phyloP scores from a whole-genome alignment of 192 early-diverging fungal genomes.

The Ambispora gerdemannii region DNA sequence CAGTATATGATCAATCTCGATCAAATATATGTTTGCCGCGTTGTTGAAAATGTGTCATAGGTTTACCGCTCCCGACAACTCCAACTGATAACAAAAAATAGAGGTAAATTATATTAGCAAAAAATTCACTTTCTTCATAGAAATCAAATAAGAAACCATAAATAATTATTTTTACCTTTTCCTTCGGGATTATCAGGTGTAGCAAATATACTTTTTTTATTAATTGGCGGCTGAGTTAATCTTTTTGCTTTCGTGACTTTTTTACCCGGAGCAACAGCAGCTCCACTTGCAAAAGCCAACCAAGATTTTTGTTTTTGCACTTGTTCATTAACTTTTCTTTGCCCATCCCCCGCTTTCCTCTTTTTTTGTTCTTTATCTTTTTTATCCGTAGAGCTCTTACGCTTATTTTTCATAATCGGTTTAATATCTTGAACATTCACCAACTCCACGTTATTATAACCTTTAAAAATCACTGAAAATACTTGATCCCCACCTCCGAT shows the following conservation, averaged over 20 bases:
- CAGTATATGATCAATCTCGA: constrained; percentile 28
- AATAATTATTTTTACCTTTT: constrained; percentile 45
- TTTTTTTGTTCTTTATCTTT: constrained; percentile 45
- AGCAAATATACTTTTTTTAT: constrained; percentile 76
- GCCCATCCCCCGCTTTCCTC: constrained; percentile 41
- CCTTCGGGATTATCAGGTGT: constrained; percentile 77
- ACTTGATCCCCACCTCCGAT: constrained; percentile 51
- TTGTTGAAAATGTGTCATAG: constrained; percentile 74
- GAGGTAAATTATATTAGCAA: background rate
- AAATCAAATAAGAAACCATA: constrained; percentile 12
- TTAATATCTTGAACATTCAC: constrained; percentile 39
- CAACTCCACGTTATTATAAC: constrained; percentile 56
- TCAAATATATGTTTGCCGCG: constrained; percentile 73
- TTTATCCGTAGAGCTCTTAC: constrained; percentile 31
- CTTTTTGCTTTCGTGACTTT: constrained; percentile 50
- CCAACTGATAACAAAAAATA: constrained; percentile 51
- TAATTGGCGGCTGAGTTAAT: constrained; percentile 39
- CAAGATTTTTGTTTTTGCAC: constrained; percentile 71
- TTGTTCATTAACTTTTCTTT: constrained; percentile 57
- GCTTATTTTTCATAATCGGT: constrained; percentile 27
- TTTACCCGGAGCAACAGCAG: constrained; percentile 30
- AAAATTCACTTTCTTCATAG: background rate
- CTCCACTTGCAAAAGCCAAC: constrained; percentile 67
- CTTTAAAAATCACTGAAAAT: constrained; percentile 60
- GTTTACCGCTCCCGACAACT: constrained; percentile 74